A percentile compares a stretch with the other conserved stretches of the same genome.
Conservation (phyloP, 352 stramenopile species). For the Pythium vanterpoolii region DNA sequence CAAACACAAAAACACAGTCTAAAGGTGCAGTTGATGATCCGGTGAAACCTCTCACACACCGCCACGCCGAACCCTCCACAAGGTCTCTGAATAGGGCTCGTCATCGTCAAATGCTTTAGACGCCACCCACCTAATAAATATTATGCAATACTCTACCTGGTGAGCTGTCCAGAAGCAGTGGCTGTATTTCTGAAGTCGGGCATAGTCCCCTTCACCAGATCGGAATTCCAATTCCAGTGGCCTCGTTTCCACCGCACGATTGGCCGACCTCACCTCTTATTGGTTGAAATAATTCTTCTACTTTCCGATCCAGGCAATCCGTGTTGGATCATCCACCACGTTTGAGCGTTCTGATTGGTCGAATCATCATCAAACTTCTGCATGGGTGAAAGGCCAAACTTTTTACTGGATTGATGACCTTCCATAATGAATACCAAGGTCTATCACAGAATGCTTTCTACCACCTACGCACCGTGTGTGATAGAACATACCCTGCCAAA, state of each 20-base stretch:
- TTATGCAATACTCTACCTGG: too few relatives aligned
- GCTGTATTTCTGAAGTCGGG: slow-evolving; percentile 5
- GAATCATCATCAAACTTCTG: slow-evolving; percentile 16
- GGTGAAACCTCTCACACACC: too few relatives aligned
- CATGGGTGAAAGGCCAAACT: slow-evolving; percentile 8
- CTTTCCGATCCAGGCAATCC: slow-evolving; percentile 13
- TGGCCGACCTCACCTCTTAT: neutral
- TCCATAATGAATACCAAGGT: neutral
- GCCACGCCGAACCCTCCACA: too few relatives aligned
- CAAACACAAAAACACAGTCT: too few relatives aligned
- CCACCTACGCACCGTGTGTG: neutral
- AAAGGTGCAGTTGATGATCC: too few relatives aligned
- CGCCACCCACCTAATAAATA: too few relatives aligned
- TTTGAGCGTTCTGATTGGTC: slow-evolving; percentile 15
- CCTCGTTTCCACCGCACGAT: slow-evolving; percentile 19
- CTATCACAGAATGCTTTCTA: neutral
- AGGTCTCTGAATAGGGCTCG: too few relatives aligned
- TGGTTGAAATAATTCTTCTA: slow-evolving; percentile 11
- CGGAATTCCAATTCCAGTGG: slow-evolving; percentile 8
- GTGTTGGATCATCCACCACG: neutral
- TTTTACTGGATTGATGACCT: neutral
- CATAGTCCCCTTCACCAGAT: too few relatives aligned
- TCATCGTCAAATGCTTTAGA: too few relatives aligned
- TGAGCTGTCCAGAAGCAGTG: too few relatives aligned
- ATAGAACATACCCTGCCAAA: slow-evolving; percentile 5